A percentile compares a stretch with the other conserved stretches of the same genome.
Conservation (phyloP, 768 basidiomycete genomes). For the Baorangia bicolor region DNA sequence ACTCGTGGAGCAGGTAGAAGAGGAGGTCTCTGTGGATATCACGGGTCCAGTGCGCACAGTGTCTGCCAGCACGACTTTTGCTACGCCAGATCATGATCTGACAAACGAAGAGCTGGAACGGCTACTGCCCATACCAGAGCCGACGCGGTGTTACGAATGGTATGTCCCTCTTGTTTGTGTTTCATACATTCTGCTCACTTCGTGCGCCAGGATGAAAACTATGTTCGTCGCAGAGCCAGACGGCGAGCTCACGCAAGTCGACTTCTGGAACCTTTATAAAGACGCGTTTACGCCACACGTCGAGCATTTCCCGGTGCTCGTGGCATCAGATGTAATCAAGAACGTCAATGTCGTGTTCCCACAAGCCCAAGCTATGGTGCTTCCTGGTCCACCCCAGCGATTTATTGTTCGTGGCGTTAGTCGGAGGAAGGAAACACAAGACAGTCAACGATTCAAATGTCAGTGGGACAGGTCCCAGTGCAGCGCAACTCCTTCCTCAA, state of each 20-base stretch:
- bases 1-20: conserved; percentile 70
- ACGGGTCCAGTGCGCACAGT: conserved; percentile 57
- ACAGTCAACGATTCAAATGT: conserved; percentile 69
- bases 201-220: conserved; percentile 74
- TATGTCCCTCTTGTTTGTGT: conserved; percentile 30
- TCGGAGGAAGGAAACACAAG: conserved; percentile 56
- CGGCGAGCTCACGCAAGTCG: conserved; percentile 87
- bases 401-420: conserved; percentile 91
- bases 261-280: conserved; percentile 94
- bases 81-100: conserved; percentile 61
- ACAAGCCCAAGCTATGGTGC: conserved; percentile 83
- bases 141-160: conserved; percentile 84
- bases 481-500: conserved; percentile 42
- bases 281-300: conserved; percentile 68
- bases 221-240: conserved; percentile 78
- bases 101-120: conserved; percentile 66
- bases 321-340: conserved; percentile 94
- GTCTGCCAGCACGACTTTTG: conserved; percentile 48
- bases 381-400: conserved; percentile 64
- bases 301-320: conserved; percentile 59
- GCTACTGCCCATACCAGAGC: conserved; percentile 61
- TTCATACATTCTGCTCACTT: conserved; percentile 12
- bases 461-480: conserved; percentile 72
- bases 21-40: conserved; percentile 63
- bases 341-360: conserved; percentile 85